Percentiles rank a stretch among this genome's conserved stretches.
These are phyloP conservation scores for Plantago elongata DNA, from an alignment of 257 asterid species.

Conservation along the genomic window DNA sequence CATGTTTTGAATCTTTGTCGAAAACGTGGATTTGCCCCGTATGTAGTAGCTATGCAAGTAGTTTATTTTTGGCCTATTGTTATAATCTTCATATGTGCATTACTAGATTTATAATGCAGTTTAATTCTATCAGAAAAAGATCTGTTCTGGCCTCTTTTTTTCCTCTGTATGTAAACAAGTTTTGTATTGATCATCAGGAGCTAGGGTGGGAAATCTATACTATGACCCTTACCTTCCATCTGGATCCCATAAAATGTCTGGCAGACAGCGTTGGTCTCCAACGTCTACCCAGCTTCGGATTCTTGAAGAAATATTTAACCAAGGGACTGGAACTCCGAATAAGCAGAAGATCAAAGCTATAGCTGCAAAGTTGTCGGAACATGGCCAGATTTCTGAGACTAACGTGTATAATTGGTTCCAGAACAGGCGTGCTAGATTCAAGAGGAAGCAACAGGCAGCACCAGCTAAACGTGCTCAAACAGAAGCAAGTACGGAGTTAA, in stretches of 20 bases:
- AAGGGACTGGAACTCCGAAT: slow-evolving; percentile 90
- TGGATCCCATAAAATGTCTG: slow-evolving; percentile 74
- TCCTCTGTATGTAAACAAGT: too few species aligned
- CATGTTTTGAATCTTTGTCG: too few species aligned
- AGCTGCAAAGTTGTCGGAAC: slow-evolving; percentile 22
- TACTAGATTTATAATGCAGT: too few species aligned
- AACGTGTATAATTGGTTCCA: slow-evolving; percentile 40
- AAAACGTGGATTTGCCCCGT: too few species aligned
- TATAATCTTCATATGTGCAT: too few species aligned
- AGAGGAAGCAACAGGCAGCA: slow-evolving; percentile 20
- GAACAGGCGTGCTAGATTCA: slow-evolving; percentile 32
- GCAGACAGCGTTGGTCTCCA: slow-evolving; percentile 97
- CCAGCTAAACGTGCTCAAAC: background rate
- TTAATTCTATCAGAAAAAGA: too few species aligned
- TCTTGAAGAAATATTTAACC: slow-evolving; percentile 85
- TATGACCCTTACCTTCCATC: slow-evolving; percentile 67
- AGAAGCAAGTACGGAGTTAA: too few species aligned
- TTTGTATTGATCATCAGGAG: slow-evolving; percentile 42
- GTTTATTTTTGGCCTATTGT: too few species aligned
- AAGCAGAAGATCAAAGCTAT: slow-evolving; percentile 28
- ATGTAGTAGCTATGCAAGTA: too few species aligned
- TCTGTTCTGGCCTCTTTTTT: too few species aligned
- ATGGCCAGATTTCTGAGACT: slow-evolving; percentile 30
- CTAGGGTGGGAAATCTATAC: slow-evolving; percentile 73
- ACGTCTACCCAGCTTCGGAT: slow-evolving; percentile 90